Conservation (phyloP, 352 stramenopile species). For the Halophytophthora batemanensis region DNA sequence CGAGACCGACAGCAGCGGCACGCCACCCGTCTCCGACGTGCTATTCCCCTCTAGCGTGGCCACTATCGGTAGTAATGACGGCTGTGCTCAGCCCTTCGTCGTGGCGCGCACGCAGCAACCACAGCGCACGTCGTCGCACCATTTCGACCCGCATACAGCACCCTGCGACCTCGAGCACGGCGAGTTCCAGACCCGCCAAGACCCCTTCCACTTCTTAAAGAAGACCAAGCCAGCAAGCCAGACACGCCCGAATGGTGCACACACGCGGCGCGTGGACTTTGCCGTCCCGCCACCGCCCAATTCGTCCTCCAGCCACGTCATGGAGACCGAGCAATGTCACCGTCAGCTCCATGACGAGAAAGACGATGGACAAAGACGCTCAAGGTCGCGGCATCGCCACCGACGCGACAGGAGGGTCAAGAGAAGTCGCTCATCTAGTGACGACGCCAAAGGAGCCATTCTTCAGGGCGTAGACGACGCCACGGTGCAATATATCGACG, state of each 20-base stretch:
- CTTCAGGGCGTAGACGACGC: constrained; percentile 43
- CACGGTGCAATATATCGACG: constrained; percentile 73
- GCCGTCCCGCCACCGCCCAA: constrained; percentile 8
- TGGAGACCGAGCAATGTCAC: constrained; percentile 11
- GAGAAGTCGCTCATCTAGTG: constrained; percentile 14
- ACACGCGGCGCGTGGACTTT: constrained; percentile 28
- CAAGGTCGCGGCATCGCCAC: constrained; percentile 8
- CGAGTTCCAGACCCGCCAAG: neutral
- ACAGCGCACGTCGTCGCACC: neutral
- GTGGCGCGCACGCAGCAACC: neutral
- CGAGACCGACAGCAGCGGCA: constrained; percentile 26
- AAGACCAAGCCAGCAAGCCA: constrained; percentile 17
- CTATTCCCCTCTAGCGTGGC: constrained; percentile 9
- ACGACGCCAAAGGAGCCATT: constrained; percentile 26
- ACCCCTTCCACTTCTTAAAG: constrained; percentile 12
- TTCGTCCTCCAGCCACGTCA: constrained; percentile 5
- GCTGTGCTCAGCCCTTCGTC: neutral
- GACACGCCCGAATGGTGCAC: constrained; percentile 20
- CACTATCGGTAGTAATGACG: constrained; percentile 3
- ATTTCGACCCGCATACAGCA: neutral
- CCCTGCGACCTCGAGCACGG: neutral
- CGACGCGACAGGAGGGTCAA: constrained; percentile 13
- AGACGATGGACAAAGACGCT: constrained; percentile 13
- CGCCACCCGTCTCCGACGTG: constrained; percentile 10
- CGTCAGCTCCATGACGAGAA: constrained; percentile 9